These are phyloP conservation scores for Bothriochloa decipiens DNA, from an alignment of 176 grass and related monocot genomes.

Conservation along the genomic window DNA sequence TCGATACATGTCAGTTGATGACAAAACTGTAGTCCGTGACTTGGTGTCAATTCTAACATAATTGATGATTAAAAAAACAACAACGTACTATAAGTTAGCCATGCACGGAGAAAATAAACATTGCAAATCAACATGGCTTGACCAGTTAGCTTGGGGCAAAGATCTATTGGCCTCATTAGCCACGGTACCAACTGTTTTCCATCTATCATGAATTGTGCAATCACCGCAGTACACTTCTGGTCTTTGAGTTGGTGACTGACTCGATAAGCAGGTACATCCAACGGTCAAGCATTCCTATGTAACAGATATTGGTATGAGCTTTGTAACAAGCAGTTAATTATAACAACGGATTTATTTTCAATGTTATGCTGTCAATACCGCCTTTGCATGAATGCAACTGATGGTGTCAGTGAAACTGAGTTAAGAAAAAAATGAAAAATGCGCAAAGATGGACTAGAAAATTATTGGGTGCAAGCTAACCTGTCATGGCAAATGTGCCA, in stretches of 20 bases:
- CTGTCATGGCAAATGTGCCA: slow-evolving; percentile 98
- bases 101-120: slow-evolving; percentile 25
- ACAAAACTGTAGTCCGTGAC: slow-evolving; percentile 43
- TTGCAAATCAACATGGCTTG: slow-evolving; percentile 22
- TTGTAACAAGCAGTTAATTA: background rate
- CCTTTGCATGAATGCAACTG: background rate
- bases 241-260: slow-evolving; percentile 66
- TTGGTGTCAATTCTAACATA: slow-evolving; percentile 27
- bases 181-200: background rate
- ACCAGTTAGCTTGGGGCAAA: slow-evolving; percentile 11
- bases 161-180: slow-evolving; percentile 22
- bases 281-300: slow-evolving; percentile 93
- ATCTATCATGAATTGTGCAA: background rate
- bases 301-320: background rate
- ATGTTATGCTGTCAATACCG: background rate
- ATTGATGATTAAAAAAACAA: slow-evolving; percentile 14
- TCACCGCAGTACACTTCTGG: slow-evolving; percentile 71
- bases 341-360: background rate
- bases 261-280: slow-evolving; percentile 97
- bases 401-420: background rate
- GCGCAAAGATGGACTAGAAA: background rate
- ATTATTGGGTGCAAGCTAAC: slow-evolving; percentile 41
- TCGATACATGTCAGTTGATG: background rate
- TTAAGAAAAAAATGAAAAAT: background rate
- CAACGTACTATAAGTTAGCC: slow-evolving; percentile 31